Base-by-base conservation (phyloP, 2,329 filamentous ascomycete species). In the Pyrenochaeta sp. region DNA sequence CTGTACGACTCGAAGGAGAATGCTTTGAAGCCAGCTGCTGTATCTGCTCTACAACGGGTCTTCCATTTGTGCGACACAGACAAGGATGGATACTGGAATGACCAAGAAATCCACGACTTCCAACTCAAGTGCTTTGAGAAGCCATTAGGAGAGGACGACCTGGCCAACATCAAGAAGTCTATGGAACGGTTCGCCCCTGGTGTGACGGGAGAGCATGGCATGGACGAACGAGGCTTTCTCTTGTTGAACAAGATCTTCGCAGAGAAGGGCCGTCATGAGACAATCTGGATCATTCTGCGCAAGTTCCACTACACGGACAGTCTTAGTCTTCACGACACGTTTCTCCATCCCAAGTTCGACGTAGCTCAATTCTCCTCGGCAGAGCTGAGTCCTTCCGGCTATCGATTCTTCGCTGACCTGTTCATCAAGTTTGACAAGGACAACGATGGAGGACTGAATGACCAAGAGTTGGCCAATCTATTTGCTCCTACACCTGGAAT, bases 41-140 rank as follows among this genome's bases (percentile, higher is more conserved):
- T 95, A 8, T 88, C 89, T 27, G 94, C 94, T 3, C 74, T 99
- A 38, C 89, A 87, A 61, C 83, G 94, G 35, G 89, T 99, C 37
- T 99, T 99, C 73, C 97, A 96, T 65, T 81, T 99, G 3, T 96
- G 90, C 63, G 94, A 99, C 71, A 94, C 91, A 72, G 94, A 99
- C 63, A 92, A 96, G 66, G 94, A 99, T 69, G 93, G 93, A 3
- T 89, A 89, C 61, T 79, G 97, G 55, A 96, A 89, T 59, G 93
- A 97, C 62, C 79, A 86, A 53, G 94, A 99, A 75, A 89, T 99
- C 71, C 83, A 89, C 55, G 87, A 90, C 44, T 97, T 99, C 57
- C 94, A 99, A 70, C 80, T 75, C 47, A 93, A 91, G 56, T 96
- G 91, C 67, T 99, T 99, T 65, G 89, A 93, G 42, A 96, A 96